Percentiles rank a stretch among this genome's conserved stretches.
These are phyloP conservation scores for Calonectria pteridis DNA, from an alignment of 2,329 filamentous ascomycete genomes.

Conservation along the genomic window DNA sequence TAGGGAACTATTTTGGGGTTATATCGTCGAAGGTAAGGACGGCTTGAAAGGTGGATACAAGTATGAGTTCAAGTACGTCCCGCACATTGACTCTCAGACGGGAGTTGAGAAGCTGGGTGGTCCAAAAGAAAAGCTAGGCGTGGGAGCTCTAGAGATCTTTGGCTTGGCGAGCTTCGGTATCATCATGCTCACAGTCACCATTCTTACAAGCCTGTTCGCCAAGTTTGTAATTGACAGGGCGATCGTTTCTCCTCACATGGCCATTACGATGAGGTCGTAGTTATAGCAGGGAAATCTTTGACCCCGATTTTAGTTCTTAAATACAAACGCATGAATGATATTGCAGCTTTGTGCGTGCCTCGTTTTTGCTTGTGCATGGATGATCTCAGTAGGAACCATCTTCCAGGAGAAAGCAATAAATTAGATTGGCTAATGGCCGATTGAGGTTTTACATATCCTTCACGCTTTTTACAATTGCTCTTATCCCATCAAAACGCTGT, in stretches of 20 bases:
- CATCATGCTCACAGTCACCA: neutral
- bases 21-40: slow-evolving; percentile 9
- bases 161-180: neutral
- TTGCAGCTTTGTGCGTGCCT: neutral
- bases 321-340: neutral
- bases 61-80: slow-evolving; percentile 20
- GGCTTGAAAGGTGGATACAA: slow-evolving; percentile 11
- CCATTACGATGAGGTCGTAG: neutral
- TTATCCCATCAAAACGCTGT: neutral
- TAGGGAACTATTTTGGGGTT: slow-evolving; percentile 6
- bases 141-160: neutral
- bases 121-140: neutral
- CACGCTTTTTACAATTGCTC: no score
- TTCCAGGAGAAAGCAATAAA: neutral
- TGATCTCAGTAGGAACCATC: neutral
- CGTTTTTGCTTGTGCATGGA: neutral
- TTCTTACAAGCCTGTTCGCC: neutral
- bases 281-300: neutral
- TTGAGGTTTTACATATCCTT: neutral
- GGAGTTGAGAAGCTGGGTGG: neutral
- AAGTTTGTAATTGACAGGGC: neutral
- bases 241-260: neutral
- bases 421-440: neutral
- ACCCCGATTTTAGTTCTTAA: neutral
- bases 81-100: neutral